These are phyloP conservation scores for Psilocybe cyanescens DNA, from an alignment of 768 basidiomycete genomes.

Conservation along the genomic window DNA sequence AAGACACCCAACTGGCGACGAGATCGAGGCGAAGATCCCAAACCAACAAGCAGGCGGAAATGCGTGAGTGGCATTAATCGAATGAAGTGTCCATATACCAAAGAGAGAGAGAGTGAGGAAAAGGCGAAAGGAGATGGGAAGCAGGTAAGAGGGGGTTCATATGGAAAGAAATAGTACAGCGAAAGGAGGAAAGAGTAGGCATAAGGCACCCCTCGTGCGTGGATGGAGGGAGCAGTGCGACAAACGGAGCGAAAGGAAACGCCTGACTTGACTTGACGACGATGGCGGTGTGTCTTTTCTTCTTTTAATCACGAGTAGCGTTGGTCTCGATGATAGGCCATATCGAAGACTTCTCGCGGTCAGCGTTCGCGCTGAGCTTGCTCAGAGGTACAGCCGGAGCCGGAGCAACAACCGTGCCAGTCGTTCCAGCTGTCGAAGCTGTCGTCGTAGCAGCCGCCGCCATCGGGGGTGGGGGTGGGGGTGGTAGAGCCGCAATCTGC, in stretches of 20 bases:
- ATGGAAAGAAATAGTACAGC: not conserved
- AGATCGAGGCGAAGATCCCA: not conserved
- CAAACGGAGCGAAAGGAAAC: not conserved
- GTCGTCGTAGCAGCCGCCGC: not conserved
- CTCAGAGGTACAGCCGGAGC: constrained; percentile 26
- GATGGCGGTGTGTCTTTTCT: not conserved
- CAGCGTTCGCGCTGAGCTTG: constrained; percentile 18
- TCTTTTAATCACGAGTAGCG: constrained; percentile 19
- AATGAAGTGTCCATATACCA: not conserved
- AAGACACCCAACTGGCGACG: not conserved
- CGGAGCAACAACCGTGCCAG: not conserved
- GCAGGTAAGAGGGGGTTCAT: not conserved
- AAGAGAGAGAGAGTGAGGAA: not conserved
- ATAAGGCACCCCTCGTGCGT: not conserved
- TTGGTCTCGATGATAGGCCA: constrained; percentile 35
- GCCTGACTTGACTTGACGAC: not conserved
- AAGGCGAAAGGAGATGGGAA: not conserved
- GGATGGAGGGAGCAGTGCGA: not conserved
- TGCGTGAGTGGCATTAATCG: not conserved
- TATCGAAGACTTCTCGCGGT: constrained; percentile 31
- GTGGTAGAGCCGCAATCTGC: constrained; percentile 12
- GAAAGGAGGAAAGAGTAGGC: not conserved
- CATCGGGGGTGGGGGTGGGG: not conserved
- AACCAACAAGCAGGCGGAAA: not conserved
- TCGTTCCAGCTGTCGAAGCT: too few relatives aligned